Base-by-base conservation (phyloP, 345 rosid genomes). In the Stellera chamaejasme region DNA sequence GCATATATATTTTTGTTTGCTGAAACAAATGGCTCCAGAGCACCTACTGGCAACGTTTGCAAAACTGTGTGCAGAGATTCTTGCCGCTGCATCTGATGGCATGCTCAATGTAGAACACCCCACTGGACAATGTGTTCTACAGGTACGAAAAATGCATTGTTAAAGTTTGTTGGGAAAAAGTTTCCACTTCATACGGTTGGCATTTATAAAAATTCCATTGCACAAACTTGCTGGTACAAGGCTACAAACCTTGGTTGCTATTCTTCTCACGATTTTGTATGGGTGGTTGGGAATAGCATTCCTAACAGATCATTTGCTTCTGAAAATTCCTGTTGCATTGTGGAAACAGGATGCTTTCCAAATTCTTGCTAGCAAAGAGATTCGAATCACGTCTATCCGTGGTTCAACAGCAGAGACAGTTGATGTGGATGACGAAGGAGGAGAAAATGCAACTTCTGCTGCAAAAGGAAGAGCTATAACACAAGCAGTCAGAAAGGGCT, bases 1-100 rank as follows among this genome's bases (percentile, higher is more conserved):
- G 99, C 91, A 68, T 49, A 79, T 89, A 45, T 89, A 88, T 61
- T 55, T 73, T 56, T 81, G 89, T 45, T 68, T 92, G 75, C 79
- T 92, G 65, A 89, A 84, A 67, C 96, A 89, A 82, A 92, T 92
- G 98, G 94, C 94, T 50, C 94, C 98, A 13, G 96, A 88, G 72
- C 98, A 89, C 69, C 85, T 88, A 32, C 65, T 92, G 66, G 98
- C 97, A 43, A 86, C 97, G 42, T 88, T 89, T 60, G 96, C 98
- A n/a, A 89, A 92, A 78, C 71, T 92, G 57, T 93, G 99, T 64
- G 83, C 91, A 10, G 97, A 93, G 75, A 76, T 93, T 68, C 97
- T 93, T 52, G 96, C 94, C 36, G 91, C 94, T 69, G 94, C 94
- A 53, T 82, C 99, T 6, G 96, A 84, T 73, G 89, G 94, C 52